Evolutionary conservation across 2,329 filamentous ascomycete genomes (phyloP).

Genomic region (Lecanicillium sp.): DNA sequence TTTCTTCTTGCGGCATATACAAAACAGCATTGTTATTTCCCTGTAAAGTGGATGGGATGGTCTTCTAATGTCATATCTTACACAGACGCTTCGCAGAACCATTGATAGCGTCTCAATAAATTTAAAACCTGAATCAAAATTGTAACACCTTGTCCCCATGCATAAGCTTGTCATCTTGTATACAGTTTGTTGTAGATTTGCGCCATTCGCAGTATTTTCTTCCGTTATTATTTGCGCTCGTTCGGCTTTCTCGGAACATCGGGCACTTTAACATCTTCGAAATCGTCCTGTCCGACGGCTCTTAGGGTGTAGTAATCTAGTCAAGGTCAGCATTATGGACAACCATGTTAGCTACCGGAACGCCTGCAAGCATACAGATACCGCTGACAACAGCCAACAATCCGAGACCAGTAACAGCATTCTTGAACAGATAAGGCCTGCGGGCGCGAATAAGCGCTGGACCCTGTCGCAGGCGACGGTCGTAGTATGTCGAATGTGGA

Average conservation of each 20-base stretch:
- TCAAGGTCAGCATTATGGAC: slow-evolving; percentile 11
- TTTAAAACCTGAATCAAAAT: too few species aligned
- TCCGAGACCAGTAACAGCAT: slow-evolving; percentile 69
- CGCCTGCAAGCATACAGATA: slow-evolving; percentile 80
- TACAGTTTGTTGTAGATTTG: background rate
- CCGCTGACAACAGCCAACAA: slow-evolving; percentile 69
- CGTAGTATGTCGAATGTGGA: slow-evolving; percentile 72
- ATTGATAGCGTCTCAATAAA: too few species aligned
- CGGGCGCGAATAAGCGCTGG: slow-evolving; percentile 86
- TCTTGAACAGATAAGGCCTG: slow-evolving; percentile 86
- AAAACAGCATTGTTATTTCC: slow-evolving; percentile 4
- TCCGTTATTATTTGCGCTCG: slow-evolving; percentile 20
- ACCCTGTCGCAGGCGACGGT: slow-evolving; percentile 75
- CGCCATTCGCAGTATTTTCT: background rate
- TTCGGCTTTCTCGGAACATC: slow-evolving; percentile 52
- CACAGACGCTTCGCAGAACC: background rate
- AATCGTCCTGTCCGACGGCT: slow-evolving; percentile 91
- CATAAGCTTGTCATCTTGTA: background rate
- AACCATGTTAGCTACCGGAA: background rate
- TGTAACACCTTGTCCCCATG: too few species aligned
- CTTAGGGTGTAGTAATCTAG: slow-evolving; percentile 58
- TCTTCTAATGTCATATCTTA: slow-evolving; percentile 4
- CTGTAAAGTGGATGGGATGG: background rate
- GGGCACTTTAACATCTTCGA: slow-evolving; percentile 89
- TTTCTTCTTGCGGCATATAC: too few species aligned